phyloP scores from a whole-genome alignment of 257 asterid genomes.

The Nicotiana tomentosiformis region DNA sequence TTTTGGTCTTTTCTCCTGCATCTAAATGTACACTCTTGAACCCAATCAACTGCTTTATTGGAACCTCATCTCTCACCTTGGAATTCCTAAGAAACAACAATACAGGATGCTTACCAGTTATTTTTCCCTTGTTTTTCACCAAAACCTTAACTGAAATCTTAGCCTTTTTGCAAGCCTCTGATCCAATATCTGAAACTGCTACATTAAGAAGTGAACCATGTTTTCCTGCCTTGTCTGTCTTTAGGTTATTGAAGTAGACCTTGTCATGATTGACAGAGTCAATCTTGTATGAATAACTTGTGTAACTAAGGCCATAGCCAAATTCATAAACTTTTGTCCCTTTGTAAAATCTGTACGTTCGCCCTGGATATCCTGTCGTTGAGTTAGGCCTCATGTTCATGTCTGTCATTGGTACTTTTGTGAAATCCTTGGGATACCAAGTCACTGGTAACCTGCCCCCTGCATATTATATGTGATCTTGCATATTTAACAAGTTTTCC shows the following conservation, averaged over 20 bases:
- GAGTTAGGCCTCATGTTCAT: slow-evolving; percentile 73
- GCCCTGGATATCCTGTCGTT: slow-evolving; percentile 57
- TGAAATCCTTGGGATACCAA: slow-evolving; percentile 64
- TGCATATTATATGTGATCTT: slow-evolving; percentile 5
- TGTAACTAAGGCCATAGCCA: slow-evolving; percentile 70
- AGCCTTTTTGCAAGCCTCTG: slow-evolving; percentile 21
- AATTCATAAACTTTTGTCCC: slow-evolving; percentile 59
- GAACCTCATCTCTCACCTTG: slow-evolving; percentile 17
- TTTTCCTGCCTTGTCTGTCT: background rate
- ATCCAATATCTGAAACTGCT: slow-evolving; percentile 30
- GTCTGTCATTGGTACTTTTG: slow-evolving; percentile 56
- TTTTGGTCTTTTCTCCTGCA: slow-evolving; percentile 24
- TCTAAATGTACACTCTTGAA: slow-evolving; percentile 36
- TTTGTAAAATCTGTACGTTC: slow-evolving; percentile 64
- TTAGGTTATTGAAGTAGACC: slow-evolving; percentile 15
- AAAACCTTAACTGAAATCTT: slow-evolving; percentile 30
- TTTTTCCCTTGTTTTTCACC: slow-evolving; percentile 37
- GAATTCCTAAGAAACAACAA: slow-evolving; percentile 32
- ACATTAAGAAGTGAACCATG: background rate
- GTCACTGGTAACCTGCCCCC: slow-evolving; percentile 70
- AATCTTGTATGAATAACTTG: slow-evolving; percentile 39
- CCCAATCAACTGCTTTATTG: slow-evolving; percentile 45
- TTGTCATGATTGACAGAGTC: slow-evolving; percentile 23
- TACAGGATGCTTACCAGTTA: slow-evolving; percentile 44
- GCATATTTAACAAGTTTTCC: background rate